Percentiles rank a stretch among this genome's conserved stretches.
Evolutionary conservation across 805 yeast genomes (phyloP).

Genomic region (Debaryomyces hansenii): DNA sequence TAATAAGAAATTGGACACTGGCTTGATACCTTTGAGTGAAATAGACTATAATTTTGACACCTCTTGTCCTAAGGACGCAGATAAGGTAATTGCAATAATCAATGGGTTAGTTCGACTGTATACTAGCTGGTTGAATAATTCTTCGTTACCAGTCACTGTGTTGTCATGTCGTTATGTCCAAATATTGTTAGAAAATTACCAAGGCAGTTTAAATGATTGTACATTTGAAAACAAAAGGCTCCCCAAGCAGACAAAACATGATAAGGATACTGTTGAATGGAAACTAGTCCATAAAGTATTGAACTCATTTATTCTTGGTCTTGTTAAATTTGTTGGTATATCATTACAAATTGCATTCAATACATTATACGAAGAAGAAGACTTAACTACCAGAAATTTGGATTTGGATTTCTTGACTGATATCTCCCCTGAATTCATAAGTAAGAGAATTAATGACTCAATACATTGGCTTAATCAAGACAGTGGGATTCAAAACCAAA

Average conservation of each 20-base stretch:
- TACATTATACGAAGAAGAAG: constrained; percentile 76
- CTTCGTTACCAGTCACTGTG: constrained; percentile 74
- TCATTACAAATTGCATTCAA: constrained; percentile 50
- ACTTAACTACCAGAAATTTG: constrained; percentile 64
- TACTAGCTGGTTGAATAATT: constrained; percentile 75
- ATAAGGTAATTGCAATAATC: constrained; percentile 49
- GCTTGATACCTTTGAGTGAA: constrained; percentile 49
- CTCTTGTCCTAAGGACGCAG: constrained; percentile 31
- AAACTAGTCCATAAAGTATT: constrained; percentile 51
- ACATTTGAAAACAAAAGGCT: constrained; percentile 14
- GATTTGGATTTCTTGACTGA: constrained; percentile 39
- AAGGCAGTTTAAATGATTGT: constrained; percentile 7
- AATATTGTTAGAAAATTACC: constrained; percentile 45
- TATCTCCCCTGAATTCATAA: constrained; percentile 20
- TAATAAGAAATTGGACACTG: constrained; percentile 75
- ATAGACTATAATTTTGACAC: constrained; percentile 52
- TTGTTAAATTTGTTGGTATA: constrained; percentile 54
- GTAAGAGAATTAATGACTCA: constrained; percentile 31
- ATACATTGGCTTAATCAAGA: constrained; percentile 28
- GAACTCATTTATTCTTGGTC: constrained; percentile 50
- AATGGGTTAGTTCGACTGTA: constrained; percentile 54
- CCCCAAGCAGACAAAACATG: constrained; percentile 6
- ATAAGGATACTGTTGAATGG: constrained; percentile 15
- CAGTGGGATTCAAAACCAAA: constrained; percentile 7
- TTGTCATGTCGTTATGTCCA: constrained; percentile 76